A percentile compares a stretch with the other conserved stretches of the same genome.
phyloP scores from a whole-genome alignment of 192 early-diverging fungal species.

The Thamnidium elegans region DNA sequence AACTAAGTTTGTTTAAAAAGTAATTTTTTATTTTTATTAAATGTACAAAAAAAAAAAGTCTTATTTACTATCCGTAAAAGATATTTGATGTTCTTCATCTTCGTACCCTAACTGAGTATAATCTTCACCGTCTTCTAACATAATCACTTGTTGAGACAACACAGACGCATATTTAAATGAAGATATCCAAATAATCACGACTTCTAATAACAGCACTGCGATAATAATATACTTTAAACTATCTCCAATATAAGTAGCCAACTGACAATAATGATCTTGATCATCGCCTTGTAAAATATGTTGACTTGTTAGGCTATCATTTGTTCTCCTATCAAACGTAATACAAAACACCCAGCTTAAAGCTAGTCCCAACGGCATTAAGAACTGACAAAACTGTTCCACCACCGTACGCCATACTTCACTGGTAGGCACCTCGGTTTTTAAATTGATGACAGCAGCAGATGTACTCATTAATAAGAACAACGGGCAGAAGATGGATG shows the following conservation, averaged over 20 bases:
- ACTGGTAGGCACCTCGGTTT: background rate
- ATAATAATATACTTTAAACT: conserved; percentile 1
- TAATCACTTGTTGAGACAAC: background rate
- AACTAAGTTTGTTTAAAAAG: background rate
- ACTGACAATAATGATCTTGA: background rate
- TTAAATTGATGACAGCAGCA: background rate
- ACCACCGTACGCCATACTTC: conserved; percentile 5
- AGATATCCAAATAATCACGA: background rate
- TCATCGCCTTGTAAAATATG: background rate
- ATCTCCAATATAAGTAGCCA: background rate
- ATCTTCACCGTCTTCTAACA: background rate
- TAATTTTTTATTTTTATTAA: too few relatives aligned
- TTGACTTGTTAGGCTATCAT: background rate
- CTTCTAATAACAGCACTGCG: background rate
- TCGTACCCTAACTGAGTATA: background rate
- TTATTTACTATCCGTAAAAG: too few relatives aligned
- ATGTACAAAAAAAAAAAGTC: too few relatives aligned
- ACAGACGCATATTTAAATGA: background rate
- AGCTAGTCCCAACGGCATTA: conserved; percentile 24
- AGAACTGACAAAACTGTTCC: conserved; percentile 24
- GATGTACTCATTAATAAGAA: conserved; percentile 14
- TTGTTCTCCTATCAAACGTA: conserved; percentile 21
- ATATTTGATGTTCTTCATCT: too few relatives aligned
- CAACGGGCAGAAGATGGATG: conserved; percentile 27
- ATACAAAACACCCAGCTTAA: conserved; percentile 29